Conservation (phyloP, 768 basidiomycete species). For the Suillus brevipes region DNA sequence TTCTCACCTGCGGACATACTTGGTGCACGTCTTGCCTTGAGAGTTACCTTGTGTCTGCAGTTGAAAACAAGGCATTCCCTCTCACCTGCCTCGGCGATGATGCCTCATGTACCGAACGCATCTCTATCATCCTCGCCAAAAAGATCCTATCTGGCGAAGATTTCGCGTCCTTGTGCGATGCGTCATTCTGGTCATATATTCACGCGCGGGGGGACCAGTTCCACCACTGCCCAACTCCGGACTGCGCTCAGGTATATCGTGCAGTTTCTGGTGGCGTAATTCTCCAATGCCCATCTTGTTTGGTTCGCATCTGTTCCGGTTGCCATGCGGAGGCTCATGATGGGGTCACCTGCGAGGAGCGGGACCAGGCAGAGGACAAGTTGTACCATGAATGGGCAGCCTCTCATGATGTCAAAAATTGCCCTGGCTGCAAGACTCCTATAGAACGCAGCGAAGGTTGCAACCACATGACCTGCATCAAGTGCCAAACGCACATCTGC, state of each 20-base stretch:
- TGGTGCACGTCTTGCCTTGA: constrained; percentile 68
- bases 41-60: constrained; percentile 57
- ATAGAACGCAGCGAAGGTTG: constrained; percentile 79
- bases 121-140: constrained; percentile 55
- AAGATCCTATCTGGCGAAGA: constrained; percentile 50
- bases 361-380: constrained; percentile 49
- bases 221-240: constrained; percentile 76
- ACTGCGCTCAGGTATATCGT: constrained; percentile 76
- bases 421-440: constrained; percentile 67
- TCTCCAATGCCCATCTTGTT: constrained; percentile 71
- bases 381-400: constrained; percentile 66
- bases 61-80: constrained; percentile 63
- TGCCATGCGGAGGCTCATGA: constrained; percentile 67
- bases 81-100: constrained; percentile 70
- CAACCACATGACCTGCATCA: constrained; percentile 79
- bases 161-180: constrained; percentile 54
- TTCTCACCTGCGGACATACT: constrained; percentile 61
- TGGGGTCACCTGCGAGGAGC: constrained; percentile 62
- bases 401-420: constrained; percentile 67
- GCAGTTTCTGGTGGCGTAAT: constrained; percentile 47
- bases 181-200: constrained; percentile 63
- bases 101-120: constrained; percentile 54
- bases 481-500: constrained; percentile 76
- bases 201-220: constrained; percentile 62
- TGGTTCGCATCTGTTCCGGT: constrained; percentile 63